phyloP scores from a whole-genome alignment of 2,329 filamentous ascomycete genomes.

The Colletotrichum euphorbiae region DNA sequence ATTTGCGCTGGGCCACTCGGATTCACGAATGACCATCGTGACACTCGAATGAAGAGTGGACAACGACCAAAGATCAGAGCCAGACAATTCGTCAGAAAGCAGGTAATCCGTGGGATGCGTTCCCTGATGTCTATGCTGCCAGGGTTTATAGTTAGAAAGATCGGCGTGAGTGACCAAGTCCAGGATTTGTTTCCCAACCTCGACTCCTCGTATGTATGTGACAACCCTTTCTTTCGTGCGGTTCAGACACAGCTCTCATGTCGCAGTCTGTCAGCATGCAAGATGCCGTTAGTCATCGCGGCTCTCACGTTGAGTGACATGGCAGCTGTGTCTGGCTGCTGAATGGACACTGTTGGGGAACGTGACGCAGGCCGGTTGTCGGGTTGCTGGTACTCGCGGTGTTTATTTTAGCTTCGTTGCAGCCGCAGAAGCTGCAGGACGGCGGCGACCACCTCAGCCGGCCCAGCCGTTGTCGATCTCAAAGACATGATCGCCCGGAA shows the following conservation, averaged over 20 bases:
- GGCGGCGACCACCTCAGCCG: slow-evolving; percentile 11
- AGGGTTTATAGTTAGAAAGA: slow-evolving; percentile 22
- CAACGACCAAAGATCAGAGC: slow-evolving; percentile 11
- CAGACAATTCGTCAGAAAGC: slow-evolving; percentile 16
- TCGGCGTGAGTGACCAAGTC: neutral
- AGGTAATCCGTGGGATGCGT: neutral
- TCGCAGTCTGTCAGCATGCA: neutral
- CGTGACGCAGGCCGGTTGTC: neutral
- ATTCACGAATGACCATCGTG: neutral
- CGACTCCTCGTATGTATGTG: slow-evolving; percentile 7
- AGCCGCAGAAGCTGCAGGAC: slow-evolving; percentile 30
- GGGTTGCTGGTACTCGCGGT: slow-evolving; percentile 7
- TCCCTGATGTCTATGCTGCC: slow-evolving; percentile 7
- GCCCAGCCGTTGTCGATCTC: slow-evolving; percentile 22
- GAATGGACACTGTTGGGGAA: neutral
- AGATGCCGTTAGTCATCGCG: neutral
- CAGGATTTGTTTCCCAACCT: neutral
- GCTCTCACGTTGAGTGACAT: neutral
- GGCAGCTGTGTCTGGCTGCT: neutral
- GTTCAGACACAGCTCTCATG: neutral
- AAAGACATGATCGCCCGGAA: slow-evolving; percentile 12
- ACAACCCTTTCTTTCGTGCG: neutral
- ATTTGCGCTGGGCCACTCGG: neutral
- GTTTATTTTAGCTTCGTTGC: slow-evolving; percentile 30
- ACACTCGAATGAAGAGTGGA: neutral